phyloP scores from a whole-genome alignment of 495 filamentous ascomycete genomes.

The Penicillium chermesinum region DNA sequence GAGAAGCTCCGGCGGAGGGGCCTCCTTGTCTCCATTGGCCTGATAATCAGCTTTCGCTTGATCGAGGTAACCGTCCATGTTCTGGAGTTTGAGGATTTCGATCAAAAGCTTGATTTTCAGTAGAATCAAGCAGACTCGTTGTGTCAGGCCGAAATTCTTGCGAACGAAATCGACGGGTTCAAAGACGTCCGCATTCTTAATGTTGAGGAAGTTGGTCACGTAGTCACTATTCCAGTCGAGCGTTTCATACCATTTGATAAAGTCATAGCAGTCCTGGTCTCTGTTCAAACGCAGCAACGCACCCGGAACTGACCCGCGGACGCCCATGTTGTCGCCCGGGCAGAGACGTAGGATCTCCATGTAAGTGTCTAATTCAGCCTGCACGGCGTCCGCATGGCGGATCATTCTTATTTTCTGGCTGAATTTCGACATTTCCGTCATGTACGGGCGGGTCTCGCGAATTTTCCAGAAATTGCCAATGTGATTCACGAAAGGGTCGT shows the following conservation, averaged over 20 bases:
- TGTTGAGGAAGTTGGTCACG: slow-evolving; percentile 15
- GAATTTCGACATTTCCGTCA: slow-evolving; percentile 31
- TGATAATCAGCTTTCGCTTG: neutral
- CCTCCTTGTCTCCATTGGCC: neutral
- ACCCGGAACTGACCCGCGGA: slow-evolving; percentile 34
- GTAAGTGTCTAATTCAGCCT: slow-evolving; percentile 29
- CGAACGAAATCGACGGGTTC: slow-evolving; percentile 9
- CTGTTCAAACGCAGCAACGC: slow-evolving; percentile 41
- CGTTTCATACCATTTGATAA: slow-evolving; percentile 45
- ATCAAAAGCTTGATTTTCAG: slow-evolving; percentile 8
- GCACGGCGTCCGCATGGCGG: slow-evolving; percentile 29
- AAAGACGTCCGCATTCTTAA: slow-evolving; percentile 25
- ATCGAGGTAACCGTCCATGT: neutral
- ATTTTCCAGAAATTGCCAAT: slow-evolving; percentile 39
- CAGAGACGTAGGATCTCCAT: slow-evolving; percentile 37
- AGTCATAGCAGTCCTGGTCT: slow-evolving; percentile 54
- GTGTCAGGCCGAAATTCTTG: neutral
- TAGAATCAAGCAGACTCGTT: slow-evolving; percentile 1
- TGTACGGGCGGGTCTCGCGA: slow-evolving; percentile 36
- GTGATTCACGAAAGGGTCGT: slow-evolving; percentile 29
- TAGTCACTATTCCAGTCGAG: slow-evolving; percentile 10
- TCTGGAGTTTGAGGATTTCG: slow-evolving; percentile 1
- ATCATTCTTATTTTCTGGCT: slow-evolving; percentile 27
- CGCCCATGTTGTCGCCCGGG: slow-evolving; percentile 42
- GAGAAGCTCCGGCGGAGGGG: neutral